These are phyloP conservation scores for Cinnamomum micranthum DNA, from an alignment of 164 flowering plant genomes.

Conservation along the genomic window DNA sequence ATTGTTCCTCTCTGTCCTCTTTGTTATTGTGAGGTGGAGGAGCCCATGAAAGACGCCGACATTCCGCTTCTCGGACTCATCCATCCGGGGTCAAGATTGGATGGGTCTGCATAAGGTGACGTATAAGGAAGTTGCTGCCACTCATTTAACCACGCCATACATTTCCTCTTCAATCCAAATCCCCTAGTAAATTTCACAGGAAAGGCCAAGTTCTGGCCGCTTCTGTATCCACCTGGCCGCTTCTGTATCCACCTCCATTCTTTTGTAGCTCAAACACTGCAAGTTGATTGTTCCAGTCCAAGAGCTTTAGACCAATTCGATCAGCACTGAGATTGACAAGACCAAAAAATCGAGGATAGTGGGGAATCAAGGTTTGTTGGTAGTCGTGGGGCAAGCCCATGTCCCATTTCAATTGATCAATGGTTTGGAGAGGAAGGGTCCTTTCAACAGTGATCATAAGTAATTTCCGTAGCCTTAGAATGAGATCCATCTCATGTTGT, in stretches of 20 bases:
- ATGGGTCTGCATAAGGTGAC: constrained; percentile 71
- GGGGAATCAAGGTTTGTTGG: constrained; percentile 33
- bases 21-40: constrained; percentile 71
- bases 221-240: background rate
- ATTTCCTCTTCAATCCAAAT: constrained; percentile 79
- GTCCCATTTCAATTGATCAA: constrained; percentile 89
- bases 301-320: constrained; percentile 56
- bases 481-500: constrained; percentile 33
- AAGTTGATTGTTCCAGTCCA: constrained; percentile 55
- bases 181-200: constrained; percentile 86
- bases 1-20: constrained; percentile 67
- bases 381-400: constrained; percentile 75
- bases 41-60: constrained; percentile 94
- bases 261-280: constrained; percentile 72
- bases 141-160: constrained; percentile 84
- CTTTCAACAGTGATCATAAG: constrained; percentile 62
- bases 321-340: constrained; percentile 44
- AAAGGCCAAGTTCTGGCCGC: constrained; percentile 41
- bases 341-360: constrained; percentile 45
- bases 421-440: constrained; percentile 72
- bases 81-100: constrained; percentile 90
- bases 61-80: constrained; percentile 82
- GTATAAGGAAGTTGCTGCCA: constrained; percentile 97
- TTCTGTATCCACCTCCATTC: background rate
- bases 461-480: constrained; percentile 60